Percentiles rank a stretch among this genome's conserved stretches.
Evolutionary conservation across 129 eudicot species (phyloP).

Genomic region (Lonicera japonica): DNA sequence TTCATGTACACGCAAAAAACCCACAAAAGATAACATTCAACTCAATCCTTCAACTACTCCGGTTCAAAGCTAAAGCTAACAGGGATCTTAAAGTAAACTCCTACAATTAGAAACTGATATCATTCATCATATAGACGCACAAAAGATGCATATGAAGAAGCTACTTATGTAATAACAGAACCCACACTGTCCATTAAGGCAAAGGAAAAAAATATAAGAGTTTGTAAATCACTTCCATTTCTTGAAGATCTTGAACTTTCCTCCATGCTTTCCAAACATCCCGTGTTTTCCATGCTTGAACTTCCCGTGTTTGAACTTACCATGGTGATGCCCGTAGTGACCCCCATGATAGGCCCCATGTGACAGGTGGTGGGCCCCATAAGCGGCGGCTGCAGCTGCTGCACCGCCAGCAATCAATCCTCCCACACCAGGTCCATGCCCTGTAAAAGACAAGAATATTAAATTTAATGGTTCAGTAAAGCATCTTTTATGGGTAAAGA

Average conservation of each 20-base stretch:
- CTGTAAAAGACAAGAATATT: slow-evolving; percentile 21
- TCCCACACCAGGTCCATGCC: slow-evolving; percentile 58
- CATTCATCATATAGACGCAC: too few relatives aligned
- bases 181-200: neutral
- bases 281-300: slow-evolving; percentile 34
- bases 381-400: slow-evolving; percentile 58
- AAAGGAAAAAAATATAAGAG: too few relatives aligned
- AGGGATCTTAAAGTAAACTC: too few relatives aligned
- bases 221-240: slow-evolving; percentile 46
- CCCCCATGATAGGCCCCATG: slow-evolving; percentile 34
- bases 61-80: too few relatives aligned
- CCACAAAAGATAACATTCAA: too few relatives aligned
- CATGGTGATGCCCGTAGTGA: slow-evolving; percentile 53
- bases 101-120: too few relatives aligned
- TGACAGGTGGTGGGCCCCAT: slow-evolving; percentile 57
- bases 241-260: slow-evolving; percentile 42
- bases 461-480: too few relatives aligned
- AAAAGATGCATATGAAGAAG: neutral
- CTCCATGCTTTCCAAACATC: slow-evolving; percentile 29
- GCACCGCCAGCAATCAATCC: slow-evolving; percentile 65
- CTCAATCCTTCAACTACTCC: too few relatives aligned
- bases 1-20: too few relatives aligned
- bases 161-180: slow-evolving; percentile 2
- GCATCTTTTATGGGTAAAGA: too few relatives aligned
- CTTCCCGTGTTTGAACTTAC: slow-evolving; percentile 70